These are phyloP conservation scores for Annulohypoxylon stygium DNA, from an alignment of 495 filamentous ascomycete genomes.

Conservation along the genomic window DNA sequence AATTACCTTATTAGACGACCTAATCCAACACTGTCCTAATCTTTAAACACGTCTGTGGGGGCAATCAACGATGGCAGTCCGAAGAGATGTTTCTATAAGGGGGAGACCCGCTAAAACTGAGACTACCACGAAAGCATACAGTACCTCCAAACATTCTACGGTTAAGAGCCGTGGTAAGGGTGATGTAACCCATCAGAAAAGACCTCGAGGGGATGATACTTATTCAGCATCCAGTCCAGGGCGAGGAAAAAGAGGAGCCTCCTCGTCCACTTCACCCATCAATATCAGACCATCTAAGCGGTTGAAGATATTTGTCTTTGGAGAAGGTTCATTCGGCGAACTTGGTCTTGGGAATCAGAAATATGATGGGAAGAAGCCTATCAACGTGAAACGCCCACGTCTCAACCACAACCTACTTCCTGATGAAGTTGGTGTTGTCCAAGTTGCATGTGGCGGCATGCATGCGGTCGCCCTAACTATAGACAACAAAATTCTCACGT, in stretches of 20 bases:
- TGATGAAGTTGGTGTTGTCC: constrained; percentile 72
- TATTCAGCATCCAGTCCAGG: neutral
- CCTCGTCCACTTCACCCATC: neutral
- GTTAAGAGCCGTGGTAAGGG: neutral
- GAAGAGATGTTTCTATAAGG: too few relatives aligned
- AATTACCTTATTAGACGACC: too few relatives aligned
- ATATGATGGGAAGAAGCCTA: constrained; percentile 57
- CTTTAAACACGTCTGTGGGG: too few relatives aligned
- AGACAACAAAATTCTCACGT: constrained; percentile 75
- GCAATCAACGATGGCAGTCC: too few relatives aligned
- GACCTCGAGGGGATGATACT: neutral
- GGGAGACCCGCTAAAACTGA: too few relatives aligned
- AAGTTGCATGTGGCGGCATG: constrained; percentile 74
- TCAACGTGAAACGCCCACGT: constrained; percentile 64
- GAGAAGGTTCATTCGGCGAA: constrained; percentile 63
- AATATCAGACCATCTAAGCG: constrained; percentile 19
- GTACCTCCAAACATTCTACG: neutral
- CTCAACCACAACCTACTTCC: constrained; percentile 60
- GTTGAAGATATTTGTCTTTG: constrained; percentile 66
- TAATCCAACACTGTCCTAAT: too few relatives aligned
- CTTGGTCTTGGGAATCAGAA: constrained; percentile 59
- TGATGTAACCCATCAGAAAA: neutral
- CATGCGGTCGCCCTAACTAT: constrained; percentile 72
- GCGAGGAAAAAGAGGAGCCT: neutral
- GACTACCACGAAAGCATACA: too few relatives aligned